Evolutionary conservation across 2,329 filamentous ascomycete species (phyloP), one percentile per base, ranked within the genome.

Genomic region (Cadophora luteo-olivacea): DNA sequence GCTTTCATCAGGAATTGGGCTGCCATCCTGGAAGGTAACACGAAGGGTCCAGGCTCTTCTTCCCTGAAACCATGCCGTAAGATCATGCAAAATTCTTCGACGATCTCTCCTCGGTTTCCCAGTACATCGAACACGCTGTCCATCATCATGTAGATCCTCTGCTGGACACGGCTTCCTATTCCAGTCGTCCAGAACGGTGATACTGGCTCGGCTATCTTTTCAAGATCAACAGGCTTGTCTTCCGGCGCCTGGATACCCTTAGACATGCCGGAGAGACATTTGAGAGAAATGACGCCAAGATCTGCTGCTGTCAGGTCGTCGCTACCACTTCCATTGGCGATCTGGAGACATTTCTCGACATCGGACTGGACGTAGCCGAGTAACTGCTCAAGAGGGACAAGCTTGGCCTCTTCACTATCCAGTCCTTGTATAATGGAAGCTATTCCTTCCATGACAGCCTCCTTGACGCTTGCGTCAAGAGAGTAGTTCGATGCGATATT

Each of bases 1-100:
- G 89, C 85, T 63, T 85, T 85, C 3, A 85, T 83, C 58, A 96
- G 83, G 76, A 92, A 91, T 52, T 88, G 83, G 12, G 89, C 87
- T n/a, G 92, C 87, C 71, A 88, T 84, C 0, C 84, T 81, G 0
- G 91, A 84, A 2, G 90, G 85, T 69, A 97, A 88, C 9, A 94
- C 92, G 74, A 96, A 95, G 0, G 92, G 91, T 0, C 92, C 92
- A 3, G 91, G 87, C 32, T 89, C 86, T 0, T 84, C 86, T 78
- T 97, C 93, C 0, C 89, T 89, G 75, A 94, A 94, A 0, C 93
- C 93, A 24, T 89, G 86, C 51, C 89, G 87, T 61, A 95, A 84
- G 60, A 94, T 87, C 67, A 84, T 85, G 79, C 92, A 96, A 41
- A 90, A 88, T 4, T 87, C 84, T 75, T 94, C 92, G 25, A 91